Conservation (phyloP, 2,329 filamentous ascomycete genomes). For the Fusarium drepaniforme region DNA sequence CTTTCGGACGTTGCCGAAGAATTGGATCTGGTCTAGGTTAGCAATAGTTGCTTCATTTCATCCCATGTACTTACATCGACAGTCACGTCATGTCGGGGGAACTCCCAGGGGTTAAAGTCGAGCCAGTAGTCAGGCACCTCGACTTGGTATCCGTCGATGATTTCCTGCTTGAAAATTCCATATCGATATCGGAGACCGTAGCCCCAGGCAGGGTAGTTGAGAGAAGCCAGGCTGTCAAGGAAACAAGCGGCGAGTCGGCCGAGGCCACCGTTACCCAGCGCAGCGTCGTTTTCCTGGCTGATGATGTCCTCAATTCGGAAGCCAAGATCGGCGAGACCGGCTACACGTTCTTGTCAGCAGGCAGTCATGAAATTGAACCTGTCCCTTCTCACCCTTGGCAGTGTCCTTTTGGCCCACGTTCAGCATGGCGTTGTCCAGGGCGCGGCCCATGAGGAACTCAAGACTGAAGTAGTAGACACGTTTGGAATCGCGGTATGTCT, state of each 20-base stretch:
- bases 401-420: constrained; percentile 91
- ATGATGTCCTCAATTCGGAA: constrained; percentile 98
- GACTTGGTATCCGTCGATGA: constrained; percentile 97
- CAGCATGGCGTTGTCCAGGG: constrained; percentile 98
- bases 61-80: constrained; percentile 74
- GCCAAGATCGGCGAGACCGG: constrained; percentile 87
- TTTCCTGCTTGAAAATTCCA: constrained; percentile 99
- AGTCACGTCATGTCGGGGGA: constrained; percentile 92
- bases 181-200: constrained; percentile 97
- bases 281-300: constrained; percentile 94
- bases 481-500: constrained; percentile 92
- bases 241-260: constrained; percentile 96
- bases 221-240: constrained; percentile 92
- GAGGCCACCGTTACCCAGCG: constrained; percentile 94
- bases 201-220: constrained; percentile 97
- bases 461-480: constrained; percentile 97
- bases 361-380: neutral
- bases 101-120: constrained; percentile 99
- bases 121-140: constrained; percentile 99
- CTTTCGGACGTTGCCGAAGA: constrained; percentile 89
- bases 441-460: constrained; percentile 97
- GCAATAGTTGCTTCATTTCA: neutral
- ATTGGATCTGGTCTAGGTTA: constrained; percentile 76
- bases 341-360: constrained; percentile 58
- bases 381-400: constrained; percentile 74